Conservation (phyloP, 176 grass and related monocot species). For the Carex kokanica region DNA sequence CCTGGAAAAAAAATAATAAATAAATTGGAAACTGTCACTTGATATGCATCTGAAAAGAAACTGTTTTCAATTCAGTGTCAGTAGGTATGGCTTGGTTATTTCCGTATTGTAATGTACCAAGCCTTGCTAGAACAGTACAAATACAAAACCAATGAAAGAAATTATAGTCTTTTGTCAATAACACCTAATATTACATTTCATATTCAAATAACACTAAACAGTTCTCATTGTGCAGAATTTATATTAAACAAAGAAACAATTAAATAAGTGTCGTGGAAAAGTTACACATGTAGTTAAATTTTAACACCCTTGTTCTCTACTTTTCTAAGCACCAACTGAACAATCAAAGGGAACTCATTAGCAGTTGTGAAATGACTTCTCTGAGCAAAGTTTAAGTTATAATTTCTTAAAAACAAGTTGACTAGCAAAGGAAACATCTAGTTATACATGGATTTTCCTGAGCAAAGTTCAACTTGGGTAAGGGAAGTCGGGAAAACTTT, state of each 20-base stretch:
- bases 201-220: background rate
- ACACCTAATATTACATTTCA: background rate
- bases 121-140: background rate
- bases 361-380: background rate
- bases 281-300: background rate
- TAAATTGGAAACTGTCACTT: background rate
- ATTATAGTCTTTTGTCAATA: background rate
- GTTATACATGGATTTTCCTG: too few relatives aligned
- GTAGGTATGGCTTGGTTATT: background rate
- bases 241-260: background rate
- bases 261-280: background rate
- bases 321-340: background rate
- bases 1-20: constrained; percentile 33
- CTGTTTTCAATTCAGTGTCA: background rate
- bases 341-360: background rate
- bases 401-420: too few relatives aligned
- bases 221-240: background rate
- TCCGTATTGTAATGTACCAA: background rate
- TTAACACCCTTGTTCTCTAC: background rate
- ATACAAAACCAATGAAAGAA: background rate
- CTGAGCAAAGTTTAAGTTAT: too few relatives aligned
- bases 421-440: too few relatives aligned
- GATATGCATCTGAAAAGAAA: background rate
- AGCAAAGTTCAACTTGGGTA: too few relatives aligned
- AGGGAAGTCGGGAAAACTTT: background rate